Percentiles rank a stretch among this genome's conserved stretches.
phyloP scores from a whole-genome alignment of 805 yeast genomes.

The Lachancea sp. region DNA sequence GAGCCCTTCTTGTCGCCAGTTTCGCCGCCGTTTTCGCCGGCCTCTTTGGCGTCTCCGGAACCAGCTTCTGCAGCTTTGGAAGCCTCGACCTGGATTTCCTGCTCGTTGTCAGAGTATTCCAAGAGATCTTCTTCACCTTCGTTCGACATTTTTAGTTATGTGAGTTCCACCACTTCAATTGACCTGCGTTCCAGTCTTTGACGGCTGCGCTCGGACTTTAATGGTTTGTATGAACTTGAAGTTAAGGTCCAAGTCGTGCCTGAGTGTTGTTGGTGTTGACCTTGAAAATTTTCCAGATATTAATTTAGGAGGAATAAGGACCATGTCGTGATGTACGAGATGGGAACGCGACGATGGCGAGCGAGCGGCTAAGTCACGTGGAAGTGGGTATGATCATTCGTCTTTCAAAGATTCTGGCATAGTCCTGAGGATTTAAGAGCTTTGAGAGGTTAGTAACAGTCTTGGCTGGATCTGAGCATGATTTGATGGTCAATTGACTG shows the following conservation, averaged over 20 bases:
- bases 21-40: constrained; percentile 34
- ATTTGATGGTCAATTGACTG: too few species aligned
- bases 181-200: background rate
- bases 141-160: constrained; percentile 57
- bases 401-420: too few species aligned
- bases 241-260: background rate
- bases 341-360: too few species aligned
- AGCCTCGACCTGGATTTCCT: constrained; percentile 64
- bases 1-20: constrained; percentile 89
- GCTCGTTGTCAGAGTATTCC: constrained; percentile 98
- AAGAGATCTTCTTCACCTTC: constrained; percentile 98
- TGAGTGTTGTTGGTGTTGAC: background rate
- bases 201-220: background rate
- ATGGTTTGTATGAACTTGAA: background rate
- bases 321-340: too few species aligned
- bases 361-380: too few species aligned
- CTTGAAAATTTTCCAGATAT: background rate
- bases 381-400: too few species aligned
- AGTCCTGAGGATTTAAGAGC: too few species aligned
- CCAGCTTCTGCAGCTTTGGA: constrained; percentile 38
- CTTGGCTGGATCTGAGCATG: too few species aligned
- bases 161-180: constrained; percentile 1
- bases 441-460: too few species aligned
- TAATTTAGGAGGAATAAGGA: too few species aligned
- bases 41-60: constrained; percentile 17